Evolutionary conservation across 164 flowering plant species (phyloP).

Genomic region (Piper betle): DNA sequence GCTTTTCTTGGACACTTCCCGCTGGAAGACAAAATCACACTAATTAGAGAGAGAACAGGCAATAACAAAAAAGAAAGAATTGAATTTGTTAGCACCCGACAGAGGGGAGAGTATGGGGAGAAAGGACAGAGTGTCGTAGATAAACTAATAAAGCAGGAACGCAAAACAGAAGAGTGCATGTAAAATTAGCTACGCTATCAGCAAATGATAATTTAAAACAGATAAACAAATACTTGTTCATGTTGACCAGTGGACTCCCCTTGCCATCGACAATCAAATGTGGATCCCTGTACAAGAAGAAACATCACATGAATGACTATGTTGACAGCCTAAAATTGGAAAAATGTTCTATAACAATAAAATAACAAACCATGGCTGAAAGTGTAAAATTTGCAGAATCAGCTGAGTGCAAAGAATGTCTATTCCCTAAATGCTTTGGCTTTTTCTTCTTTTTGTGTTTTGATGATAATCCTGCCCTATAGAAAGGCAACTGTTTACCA

Average conservation of each 20-base stretch:
- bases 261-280: constrained; percentile 70
- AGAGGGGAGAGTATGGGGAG: no score
- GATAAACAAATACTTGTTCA: constrained; percentile 48
- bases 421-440: constrained; percentile 50
- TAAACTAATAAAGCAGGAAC: no score
- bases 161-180: no score
- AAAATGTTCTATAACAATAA: neutral
- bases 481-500: constrained; percentile 49
- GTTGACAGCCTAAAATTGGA: constrained; percentile 2
- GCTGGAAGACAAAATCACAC: constrained; percentile 26
- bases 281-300: constrained; percentile 39
- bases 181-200: no score
- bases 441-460: constrained; percentile 87
- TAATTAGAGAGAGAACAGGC: neutral
- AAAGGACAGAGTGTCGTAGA: no score
- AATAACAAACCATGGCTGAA: constrained; percentile 13
- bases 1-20: constrained; percentile 50
- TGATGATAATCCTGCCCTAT: constrained; percentile 45
- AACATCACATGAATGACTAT: constrained; percentile 8
- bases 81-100: no score
- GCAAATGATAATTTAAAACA: no score
- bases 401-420: constrained; percentile 12
- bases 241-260: constrained; percentile 37
- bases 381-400: constrained; percentile 12
- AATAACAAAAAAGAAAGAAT: no score